Percentiles rank a stretch among this genome's conserved stretches.
Evolutionary conservation across 768 basidiomycete genomes (phyloP).

Genomic region (Rhizopogon rudus): DNA sequence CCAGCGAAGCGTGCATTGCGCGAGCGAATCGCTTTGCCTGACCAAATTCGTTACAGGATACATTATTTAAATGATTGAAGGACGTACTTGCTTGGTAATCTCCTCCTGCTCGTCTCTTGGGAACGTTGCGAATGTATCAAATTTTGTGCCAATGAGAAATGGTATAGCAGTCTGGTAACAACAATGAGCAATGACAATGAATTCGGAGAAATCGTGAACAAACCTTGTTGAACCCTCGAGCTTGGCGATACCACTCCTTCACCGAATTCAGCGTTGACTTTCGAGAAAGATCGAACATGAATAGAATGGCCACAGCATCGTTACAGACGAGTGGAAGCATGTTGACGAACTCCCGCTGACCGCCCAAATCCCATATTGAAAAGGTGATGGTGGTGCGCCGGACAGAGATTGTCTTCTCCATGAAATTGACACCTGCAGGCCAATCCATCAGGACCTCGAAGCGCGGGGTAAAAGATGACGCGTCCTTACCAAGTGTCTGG

Average conservation of each 20-base stretch:
- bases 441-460: constrained; percentile 7
- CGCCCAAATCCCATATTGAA: constrained; percentile 98
- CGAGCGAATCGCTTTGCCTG: constrained; percentile 97
- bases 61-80: constrained; percentile 2
- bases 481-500: constrained; percentile 86
- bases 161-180: constrained; percentile 86
- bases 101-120: constrained; percentile 98
- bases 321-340: constrained; percentile 98
- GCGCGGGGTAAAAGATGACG: not conserved
- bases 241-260: constrained; percentile 99
- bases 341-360: constrained; percentile 97
- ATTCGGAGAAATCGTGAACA: constrained; percentile 13
- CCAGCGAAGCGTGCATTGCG: constrained; percentile 99
- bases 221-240: constrained; percentile 98
- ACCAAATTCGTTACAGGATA: constrained; percentile 5
- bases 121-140: constrained; percentile 94
- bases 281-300: constrained; percentile 99
- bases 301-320: constrained; percentile 98
- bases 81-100: constrained; percentile 88
- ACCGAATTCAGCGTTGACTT: constrained; percentile 98
- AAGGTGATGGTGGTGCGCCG: constrained; percentile 98
- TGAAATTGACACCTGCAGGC: constrained; percentile 87
- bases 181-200: constrained; percentile 10
- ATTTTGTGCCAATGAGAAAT: constrained; percentile 98
- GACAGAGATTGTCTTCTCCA: constrained; percentile 99